Conservation (phyloP, 2,329 filamentous ascomycete genomes). For the Cercospora janseana region DNA sequence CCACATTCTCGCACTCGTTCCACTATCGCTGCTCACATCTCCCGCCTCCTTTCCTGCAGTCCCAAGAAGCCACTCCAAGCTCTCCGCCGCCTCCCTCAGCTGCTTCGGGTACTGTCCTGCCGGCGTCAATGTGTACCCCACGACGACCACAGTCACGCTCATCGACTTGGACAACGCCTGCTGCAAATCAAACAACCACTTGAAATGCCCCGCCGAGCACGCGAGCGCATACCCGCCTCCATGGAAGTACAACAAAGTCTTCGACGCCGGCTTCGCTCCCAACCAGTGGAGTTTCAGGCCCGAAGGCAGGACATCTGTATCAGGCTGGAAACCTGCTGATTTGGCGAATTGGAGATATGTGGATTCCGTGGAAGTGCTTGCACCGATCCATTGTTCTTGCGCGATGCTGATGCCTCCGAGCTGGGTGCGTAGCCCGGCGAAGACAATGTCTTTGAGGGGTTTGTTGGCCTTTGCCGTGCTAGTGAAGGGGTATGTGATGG, state of each 20-base stretch:
- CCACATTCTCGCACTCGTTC: not conserved
- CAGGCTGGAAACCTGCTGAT: conserved; percentile 39
- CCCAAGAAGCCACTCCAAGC: conserved; percentile 46
- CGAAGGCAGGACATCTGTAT: conserved; percentile 42
- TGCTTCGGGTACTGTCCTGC: conserved; percentile 49
- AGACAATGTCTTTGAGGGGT: conserved; percentile 32
- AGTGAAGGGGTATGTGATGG: conserved; percentile 39
- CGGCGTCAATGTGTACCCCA: conserved; percentile 58
- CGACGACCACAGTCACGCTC: conserved; percentile 51
- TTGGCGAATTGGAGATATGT: conserved; percentile 40
- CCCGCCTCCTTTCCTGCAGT: conserved; percentile 38
- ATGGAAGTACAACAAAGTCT: conserved; percentile 50
- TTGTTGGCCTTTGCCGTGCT: conserved; percentile 31
- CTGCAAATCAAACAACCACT: conserved; percentile 48
- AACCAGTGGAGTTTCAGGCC: conserved; percentile 51
- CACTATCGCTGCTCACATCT: conserved; percentile 29
- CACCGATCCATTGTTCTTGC: conserved; percentile 41
- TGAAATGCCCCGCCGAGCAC: conserved; percentile 48
- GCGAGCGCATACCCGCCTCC: conserved; percentile 58
- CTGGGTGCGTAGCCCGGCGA: conserved; percentile 29
- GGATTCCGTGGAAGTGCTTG: conserved; percentile 32
- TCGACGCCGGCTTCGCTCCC: conserved; percentile 41
- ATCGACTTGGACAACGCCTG: conserved; percentile 41
- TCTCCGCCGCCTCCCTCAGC: conserved; percentile 47
- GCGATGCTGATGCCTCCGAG: conserved; percentile 28